Percentiles rank a stretch among this genome's conserved stretches.
Conservation (phyloP, 345 rosid genomes). For the Physaria fendleri region DNA sequence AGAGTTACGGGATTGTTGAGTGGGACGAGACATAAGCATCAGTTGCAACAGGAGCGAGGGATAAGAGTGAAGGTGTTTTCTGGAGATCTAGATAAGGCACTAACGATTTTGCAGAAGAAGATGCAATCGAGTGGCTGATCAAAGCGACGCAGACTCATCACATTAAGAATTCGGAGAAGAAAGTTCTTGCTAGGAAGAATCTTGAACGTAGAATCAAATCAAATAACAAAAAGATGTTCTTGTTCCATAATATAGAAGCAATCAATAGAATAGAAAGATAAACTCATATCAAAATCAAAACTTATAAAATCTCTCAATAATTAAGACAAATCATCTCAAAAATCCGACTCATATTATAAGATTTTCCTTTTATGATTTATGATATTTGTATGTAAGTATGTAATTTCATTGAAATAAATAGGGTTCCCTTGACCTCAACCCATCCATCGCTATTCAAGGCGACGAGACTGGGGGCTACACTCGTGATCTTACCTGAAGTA, state of each 20-base stretch:
- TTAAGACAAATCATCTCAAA: too few relatives aligned
- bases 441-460: not conserved
- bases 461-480: not conserved
- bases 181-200: conserved; percentile 71
- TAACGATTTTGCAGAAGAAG: conserved; percentile 58
- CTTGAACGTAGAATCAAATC: conserved; percentile 61
- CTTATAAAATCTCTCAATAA: too few relatives aligned
- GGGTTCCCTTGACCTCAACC: not conserved
- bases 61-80: conserved; percentile 65
- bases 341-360: not conserved
- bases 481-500: not conserved
- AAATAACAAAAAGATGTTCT: too few relatives aligned
- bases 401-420: not conserved
- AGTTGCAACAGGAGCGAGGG: conserved; percentile 64
- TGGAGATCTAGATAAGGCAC: conserved; percentile 67
- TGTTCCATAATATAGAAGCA: too few relatives aligned
- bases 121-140: conserved; percentile 79
- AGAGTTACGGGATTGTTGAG: conserved; percentile 24
- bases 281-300: too few relatives aligned
- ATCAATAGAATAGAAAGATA: too few relatives aligned
- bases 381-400: not conserved
- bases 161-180: conserved; percentile 89
- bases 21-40: conserved; percentile 25
- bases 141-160: conserved; percentile 59
- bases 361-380: not conserved